A percentile compares a stretch with the other conserved stretches of the same genome.
phyloP scores from a whole-genome alignment of 2,329 filamentous ascomycete genomes.

The Alternaria gansuensis region DNA sequence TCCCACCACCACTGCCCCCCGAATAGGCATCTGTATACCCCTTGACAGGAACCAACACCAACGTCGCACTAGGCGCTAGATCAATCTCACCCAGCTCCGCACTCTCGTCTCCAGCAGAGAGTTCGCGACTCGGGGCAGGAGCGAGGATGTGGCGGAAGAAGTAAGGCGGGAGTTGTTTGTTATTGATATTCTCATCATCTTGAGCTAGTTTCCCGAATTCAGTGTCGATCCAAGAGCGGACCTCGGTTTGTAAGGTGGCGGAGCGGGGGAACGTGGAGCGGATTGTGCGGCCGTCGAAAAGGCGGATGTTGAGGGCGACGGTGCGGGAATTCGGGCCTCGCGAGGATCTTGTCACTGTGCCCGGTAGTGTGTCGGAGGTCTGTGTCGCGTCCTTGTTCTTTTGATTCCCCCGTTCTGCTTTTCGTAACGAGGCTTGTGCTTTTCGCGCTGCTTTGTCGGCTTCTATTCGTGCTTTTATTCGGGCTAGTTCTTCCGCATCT shows the following conservation, averaged over 20 bases:
- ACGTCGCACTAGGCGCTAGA: slow-evolving; percentile 79
- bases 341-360: slow-evolving; percentile 28
- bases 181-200: slow-evolving; percentile 34
- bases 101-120: slow-evolving; percentile 78
- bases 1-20: slow-evolving; percentile 39
- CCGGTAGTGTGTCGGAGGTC: slow-evolving; percentile 12
- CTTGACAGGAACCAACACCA: slow-evolving; percentile 79
- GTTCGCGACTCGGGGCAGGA: slow-evolving; percentile 76
- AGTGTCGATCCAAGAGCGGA: slow-evolving; percentile 79
- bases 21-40: slow-evolving; percentile 68
- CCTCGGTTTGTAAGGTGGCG: slow-evolving; percentile 69
- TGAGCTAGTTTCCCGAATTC: slow-evolving; percentile 39
- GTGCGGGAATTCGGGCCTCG: slow-evolving; percentile 43
- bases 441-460: slow-evolving; percentile 76
- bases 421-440: slow-evolving; percentile 46
- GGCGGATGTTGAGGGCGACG: slow-evolving; percentile 72
- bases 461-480: slow-evolving; percentile 78
- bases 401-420: slow-evolving; percentile 47
- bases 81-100: slow-evolving; percentile 73
- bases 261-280: slow-evolving; percentile 73
- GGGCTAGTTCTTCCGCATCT: slow-evolving; percentile 71
- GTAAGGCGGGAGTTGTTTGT: slow-evolving; percentile 66
- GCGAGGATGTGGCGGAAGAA: slow-evolving; percentile 85
- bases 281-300: slow-evolving; percentile 85
- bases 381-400: slow-evolving; percentile 17